Percentiles rank a stretch among this genome's conserved stretches.
These are phyloP conservation scores for Oidiodendron maius DNA, from an alignment of 495 filamentous ascomycete genomes.

Conservation along the genomic window DNA sequence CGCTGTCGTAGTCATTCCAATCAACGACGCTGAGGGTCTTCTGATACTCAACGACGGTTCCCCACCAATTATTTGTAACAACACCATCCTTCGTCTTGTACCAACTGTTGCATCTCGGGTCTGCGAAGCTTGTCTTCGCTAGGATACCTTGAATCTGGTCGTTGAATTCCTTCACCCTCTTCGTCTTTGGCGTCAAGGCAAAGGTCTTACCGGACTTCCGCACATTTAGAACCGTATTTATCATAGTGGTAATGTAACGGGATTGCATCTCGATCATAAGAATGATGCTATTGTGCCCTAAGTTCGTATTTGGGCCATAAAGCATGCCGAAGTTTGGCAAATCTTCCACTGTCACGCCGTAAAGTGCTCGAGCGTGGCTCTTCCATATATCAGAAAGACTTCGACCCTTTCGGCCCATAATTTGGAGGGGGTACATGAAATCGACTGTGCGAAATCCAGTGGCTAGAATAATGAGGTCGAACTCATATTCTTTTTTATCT, in stretches of 20 bases:
- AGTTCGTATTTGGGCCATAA: constrained; percentile 45
- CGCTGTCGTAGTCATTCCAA: constrained; percentile 43
- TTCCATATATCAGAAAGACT: constrained; percentile 43
- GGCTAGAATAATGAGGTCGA: constrained; percentile 29
- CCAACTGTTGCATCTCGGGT: constrained; percentile 49
- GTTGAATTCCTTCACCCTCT: constrained; percentile 37
- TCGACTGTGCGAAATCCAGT: constrained; percentile 44
- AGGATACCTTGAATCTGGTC: constrained; percentile 37
- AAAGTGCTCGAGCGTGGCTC: constrained; percentile 36
- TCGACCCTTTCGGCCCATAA: constrained; percentile 38
- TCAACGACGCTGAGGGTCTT: constrained; percentile 31
- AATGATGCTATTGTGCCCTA: constrained; percentile 49
- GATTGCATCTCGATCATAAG: constrained; percentile 57
- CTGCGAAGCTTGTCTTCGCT: constrained; percentile 39
- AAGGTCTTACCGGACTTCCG: constrained; percentile 31
- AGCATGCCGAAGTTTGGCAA: constrained; percentile 55
- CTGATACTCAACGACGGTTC: constrained; percentile 47
- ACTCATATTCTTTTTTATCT: constrained; percentile 19
- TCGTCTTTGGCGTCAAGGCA: constrained; percentile 30
- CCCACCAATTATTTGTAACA: constrained; percentile 53
- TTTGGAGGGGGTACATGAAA: constrained; percentile 48
- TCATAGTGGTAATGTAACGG: constrained; percentile 42
- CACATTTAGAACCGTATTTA: constrained; percentile 31
- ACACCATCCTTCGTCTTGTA: constrained; percentile 47
- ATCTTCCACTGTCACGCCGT: constrained; percentile 40